Base-by-base conservation (phyloP, 306 rosid genomes). In the Cajanus cajan region DNA sequence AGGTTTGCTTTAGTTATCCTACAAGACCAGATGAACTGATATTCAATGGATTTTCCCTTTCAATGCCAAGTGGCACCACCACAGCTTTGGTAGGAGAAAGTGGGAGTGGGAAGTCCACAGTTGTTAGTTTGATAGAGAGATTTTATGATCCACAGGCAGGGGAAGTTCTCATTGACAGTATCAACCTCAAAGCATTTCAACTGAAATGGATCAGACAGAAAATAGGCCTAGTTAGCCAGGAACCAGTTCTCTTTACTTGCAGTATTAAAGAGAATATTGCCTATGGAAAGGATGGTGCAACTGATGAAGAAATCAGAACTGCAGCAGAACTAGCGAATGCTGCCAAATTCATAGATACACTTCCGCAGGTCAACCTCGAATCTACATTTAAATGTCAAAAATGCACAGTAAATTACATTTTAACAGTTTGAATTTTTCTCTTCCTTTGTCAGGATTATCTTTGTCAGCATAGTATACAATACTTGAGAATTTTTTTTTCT, bases 31-130 rank as follows among this genome's bases (percentile, higher is more conserved):
- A 87, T 39, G 92, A 88, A 73, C 67, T 67, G 64, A 78, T 85
- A 44, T 85, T 85, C 79, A 75, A 64, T 63, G 77, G 86, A 33
- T 88, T 90, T 83, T 88, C 88, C 21, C 85, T 88, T n/a, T 43
- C 80, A 21, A 81, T 88, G 66, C 87, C 88, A 6, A 83, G 90
- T 18, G 94, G 94, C 8, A 66, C 82, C 48, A 88, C 88, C 19
- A 84, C 88, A 58, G 96, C 98, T 74, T 84, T 93, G 85, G 96
- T 93, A 43, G 98, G 98, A 44, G 86, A 93, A 65, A 93, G 98
- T 57, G 98, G 96, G 34, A 91, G 98, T 80, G 98, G 98, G 5
- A 93, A 93, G 65, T 91, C 98, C 12, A 91, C 98, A 1, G 91
- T 93, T 11, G 82, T 91, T 70, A 89, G 93, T 83, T 82, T 93